Base-by-base conservation (phyloP, 805 yeast species). In the Zygosaccharomyces gambellarensis region DNA sequence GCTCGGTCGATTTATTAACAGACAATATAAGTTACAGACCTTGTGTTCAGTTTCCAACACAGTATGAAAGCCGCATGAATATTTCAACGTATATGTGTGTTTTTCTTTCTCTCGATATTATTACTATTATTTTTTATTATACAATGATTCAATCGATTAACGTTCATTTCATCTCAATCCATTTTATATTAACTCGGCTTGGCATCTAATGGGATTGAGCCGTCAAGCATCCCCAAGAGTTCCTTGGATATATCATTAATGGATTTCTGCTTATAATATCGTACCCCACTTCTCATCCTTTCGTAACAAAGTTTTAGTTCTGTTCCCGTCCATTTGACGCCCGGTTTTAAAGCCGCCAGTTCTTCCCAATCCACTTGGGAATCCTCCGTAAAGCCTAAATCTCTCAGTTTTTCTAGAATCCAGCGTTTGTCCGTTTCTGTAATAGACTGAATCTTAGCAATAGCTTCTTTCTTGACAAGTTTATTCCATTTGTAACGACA, bases 401-500 rank as follows among this genome's bases (percentile, higher is more conserved):
- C 76, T 52, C 75, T 73, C 39, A 81, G 53, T 47, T 75, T 71
- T 14, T 72, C 69, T 36, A 81, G 51, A 40, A 81, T 54, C 79
- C 83, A 78, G 36, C 73, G 62, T 50, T 76, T 72, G 40, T 81
- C 83, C n/a, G 68, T 69, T 11, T 64, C 59, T 25, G 70, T 70
- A 61, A 80, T 76, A 10, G 68, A 67, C 43, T 72, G 71, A 10
- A 75, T 73, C 49, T 77, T 70, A 11, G 63, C 65, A 14, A 68
- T 57, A 1, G 79, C 77, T 53, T 83, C 85, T 51, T 85, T 73
- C 59, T 81, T 83, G 46, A 82, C 68, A 5, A 90, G 61, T 68
- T 90, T 92, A 62, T 85, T 85, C 97, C 97, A 92, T 65, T 92
- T 92, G 69, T 92, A 92, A 51, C 98, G 79, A 65, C 97, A 90